Evolutionary conservation across 495 filamentous ascomycete genomes (phyloP).

Genomic region (Trichocladium uniseriatum): DNA sequence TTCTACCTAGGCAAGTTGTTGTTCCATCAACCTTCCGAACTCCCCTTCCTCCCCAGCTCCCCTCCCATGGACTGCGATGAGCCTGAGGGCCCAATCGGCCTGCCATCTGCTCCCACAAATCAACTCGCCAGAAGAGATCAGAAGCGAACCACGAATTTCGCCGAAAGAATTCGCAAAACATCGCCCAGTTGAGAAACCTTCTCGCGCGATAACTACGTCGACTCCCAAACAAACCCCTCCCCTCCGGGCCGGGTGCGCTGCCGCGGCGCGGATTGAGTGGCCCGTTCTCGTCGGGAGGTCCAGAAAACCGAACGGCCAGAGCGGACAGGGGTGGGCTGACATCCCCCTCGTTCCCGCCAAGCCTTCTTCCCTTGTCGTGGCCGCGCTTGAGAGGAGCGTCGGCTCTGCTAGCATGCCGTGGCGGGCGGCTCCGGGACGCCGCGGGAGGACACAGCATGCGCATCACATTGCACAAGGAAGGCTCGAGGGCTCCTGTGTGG

Average conservation of each 20-base stretch:
- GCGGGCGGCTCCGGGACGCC: constrained; percentile 19
- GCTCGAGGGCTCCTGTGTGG: constrained; percentile 4
- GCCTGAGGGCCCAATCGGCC: no score
- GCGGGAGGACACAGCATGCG: constrained; percentile 1
- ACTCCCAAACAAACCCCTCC: background rate
- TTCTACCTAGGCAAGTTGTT: no score
- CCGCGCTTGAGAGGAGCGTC: constrained; percentile 17
- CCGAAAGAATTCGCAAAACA: background rate
- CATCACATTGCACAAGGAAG: no score
- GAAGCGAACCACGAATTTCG: background rate
- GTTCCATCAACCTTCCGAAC: no score
- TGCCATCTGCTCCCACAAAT: background rate
- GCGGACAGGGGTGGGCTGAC: background rate
- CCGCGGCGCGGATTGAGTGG: background rate
- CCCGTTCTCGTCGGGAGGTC: background rate
- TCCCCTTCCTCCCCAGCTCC: no score
- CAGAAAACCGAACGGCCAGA: background rate
- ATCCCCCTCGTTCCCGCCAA: constrained; percentile 8
- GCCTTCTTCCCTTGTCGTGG: constrained; percentile 13
- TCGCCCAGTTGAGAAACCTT: background rate
- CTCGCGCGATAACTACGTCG: background rate
- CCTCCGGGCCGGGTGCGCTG: constrained; percentile 3
- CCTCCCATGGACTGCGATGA: no score
- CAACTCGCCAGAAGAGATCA: background rate
- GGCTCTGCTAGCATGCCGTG: constrained; percentile 7